A percentile compares a stretch with the other conserved stretches of the same genome.
These are phyloP conservation scores for Ceratocystiopsis minuta DNA, from an alignment of 2,329 filamentous ascomycete species.

Conservation along the genomic window DNA sequence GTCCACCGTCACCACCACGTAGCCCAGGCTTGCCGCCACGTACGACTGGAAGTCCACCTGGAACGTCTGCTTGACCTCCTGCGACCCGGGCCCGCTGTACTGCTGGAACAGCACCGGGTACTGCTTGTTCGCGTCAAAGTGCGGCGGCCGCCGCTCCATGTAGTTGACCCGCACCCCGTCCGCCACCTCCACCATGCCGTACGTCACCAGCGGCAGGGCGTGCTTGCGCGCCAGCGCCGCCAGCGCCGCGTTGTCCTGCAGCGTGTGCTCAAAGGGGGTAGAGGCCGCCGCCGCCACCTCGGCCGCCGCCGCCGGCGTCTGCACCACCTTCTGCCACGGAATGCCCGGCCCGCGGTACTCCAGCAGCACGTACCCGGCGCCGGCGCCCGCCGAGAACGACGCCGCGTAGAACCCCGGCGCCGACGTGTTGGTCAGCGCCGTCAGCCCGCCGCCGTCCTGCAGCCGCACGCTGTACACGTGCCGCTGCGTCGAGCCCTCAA, in stretches of 20 bases:
- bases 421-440: slow-evolving; percentile 54
- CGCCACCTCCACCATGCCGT: slow-evolving; percentile 70
- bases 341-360: slow-evolving; percentile 70
- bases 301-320: slow-evolving; percentile 36
- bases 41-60: slow-evolving; percentile 79
- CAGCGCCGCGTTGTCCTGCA: slow-evolving; percentile 64
- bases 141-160: slow-evolving; percentile 73
- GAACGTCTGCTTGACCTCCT: slow-evolving; percentile 68
- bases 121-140: slow-evolving; percentile 67
- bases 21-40: slow-evolving; percentile 67
- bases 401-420: slow-evolving; percentile 62
- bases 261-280: slow-evolving; percentile 39
- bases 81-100: slow-evolving; percentile 89
- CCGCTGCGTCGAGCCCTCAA: slow-evolving; percentile 72
- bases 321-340: slow-evolving; percentile 81
- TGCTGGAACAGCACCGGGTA: slow-evolving; percentile 92
- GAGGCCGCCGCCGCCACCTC: slow-evolving; percentile 32
- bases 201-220: slow-evolving; percentile 67
- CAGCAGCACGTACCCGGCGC: slow-evolving; percentile 53
- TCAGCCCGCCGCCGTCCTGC: slow-evolving; percentile 57
- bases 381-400: slow-evolving; percentile 68
- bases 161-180: slow-evolving; percentile 47
- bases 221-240: slow-evolving; percentile 52
- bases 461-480: slow-evolving; percentile 84
- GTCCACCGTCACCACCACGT: slow-evolving; percentile 88